phyloP scores from a whole-genome alignment of 2,329 filamentous ascomycete species.

The Cucurbitaria berberidis region DNA sequence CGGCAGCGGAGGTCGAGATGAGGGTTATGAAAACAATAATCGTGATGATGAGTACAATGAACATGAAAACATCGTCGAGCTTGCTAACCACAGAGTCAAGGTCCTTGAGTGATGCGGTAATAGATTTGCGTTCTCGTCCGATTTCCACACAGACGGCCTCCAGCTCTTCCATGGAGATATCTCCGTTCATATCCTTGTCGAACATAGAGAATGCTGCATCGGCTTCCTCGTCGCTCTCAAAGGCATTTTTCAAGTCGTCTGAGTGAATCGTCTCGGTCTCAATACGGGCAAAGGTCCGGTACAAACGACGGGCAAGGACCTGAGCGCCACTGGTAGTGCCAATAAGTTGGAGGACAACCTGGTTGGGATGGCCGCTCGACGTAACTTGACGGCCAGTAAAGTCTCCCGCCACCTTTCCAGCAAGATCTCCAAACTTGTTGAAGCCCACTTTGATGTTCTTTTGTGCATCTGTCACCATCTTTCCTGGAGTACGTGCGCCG shows the following conservation, averaged over 20 bases:
- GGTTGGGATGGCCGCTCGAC: constrained; percentile 77
- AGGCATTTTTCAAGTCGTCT: constrained; percentile 79
- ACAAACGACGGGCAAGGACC: constrained; percentile 84
- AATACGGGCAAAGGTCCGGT: constrained; percentile 80
- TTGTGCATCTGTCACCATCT: constrained; percentile 70
- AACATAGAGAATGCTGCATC: constrained; percentile 90
- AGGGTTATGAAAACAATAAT: constrained; percentile 87
- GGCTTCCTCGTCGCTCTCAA: constrained; percentile 82
- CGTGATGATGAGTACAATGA: constrained; percentile 81
- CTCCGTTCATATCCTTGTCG: constrained; percentile 94
- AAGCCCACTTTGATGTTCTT: constrained; percentile 77
- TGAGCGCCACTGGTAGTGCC: constrained; percentile 76
- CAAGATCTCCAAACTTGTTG: constrained; percentile 82
- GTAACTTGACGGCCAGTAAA: constrained; percentile 78
- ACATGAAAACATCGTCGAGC: constrained; percentile 85
- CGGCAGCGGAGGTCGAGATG: constrained; percentile 87
- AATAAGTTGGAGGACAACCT: constrained; percentile 81
- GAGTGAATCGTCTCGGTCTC: constrained; percentile 77
- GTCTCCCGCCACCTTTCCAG: constrained; percentile 85
- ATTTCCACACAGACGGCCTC: constrained; percentile 94
- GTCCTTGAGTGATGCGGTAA: constrained; percentile 92
- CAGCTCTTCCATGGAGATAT: constrained; percentile 94
- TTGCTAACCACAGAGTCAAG: constrained; percentile 91
- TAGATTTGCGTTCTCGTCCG: constrained; percentile 91
- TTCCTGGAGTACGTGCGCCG: constrained; percentile 76